Evolutionary conservation across 192 early-diverging fungal genomes (phyloP).

Genomic region (Neocallimastix lanati): DNA sequence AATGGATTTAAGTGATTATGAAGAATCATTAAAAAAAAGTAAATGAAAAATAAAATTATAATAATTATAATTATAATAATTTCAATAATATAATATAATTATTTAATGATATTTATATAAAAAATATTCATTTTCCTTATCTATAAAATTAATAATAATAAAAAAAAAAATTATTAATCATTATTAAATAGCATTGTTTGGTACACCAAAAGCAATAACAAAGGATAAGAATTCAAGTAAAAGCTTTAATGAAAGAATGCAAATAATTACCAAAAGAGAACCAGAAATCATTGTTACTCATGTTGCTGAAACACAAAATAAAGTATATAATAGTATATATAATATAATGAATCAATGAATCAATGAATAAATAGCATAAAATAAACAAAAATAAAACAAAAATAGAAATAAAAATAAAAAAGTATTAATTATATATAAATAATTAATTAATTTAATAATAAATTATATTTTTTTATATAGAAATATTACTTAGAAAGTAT

Average conservation of each 20-base stretch:
- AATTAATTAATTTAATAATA: too few species aligned
- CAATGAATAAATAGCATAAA: too few species aligned
- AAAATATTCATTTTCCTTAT: too few species aligned
- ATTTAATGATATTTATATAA: too few species aligned
- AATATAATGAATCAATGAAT: too few species aligned
- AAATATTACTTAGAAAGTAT: conserved; percentile 76
- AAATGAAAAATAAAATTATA: background rate
- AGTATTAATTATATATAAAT: too few species aligned
- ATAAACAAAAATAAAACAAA: too few species aligned
- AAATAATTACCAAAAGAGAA: conserved; percentile 51
- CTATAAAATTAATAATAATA: too few species aligned
- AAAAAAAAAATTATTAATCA: too few species aligned
- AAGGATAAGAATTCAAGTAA: conserved; percentile 73
- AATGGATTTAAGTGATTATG: conserved; percentile 65
- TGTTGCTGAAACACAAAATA: conserved; percentile 53
- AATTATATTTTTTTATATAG: conserved; percentile 6
- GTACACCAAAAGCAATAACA: conserved; percentile 39
- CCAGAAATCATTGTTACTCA: conserved; percentile 71
- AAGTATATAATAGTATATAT: conserved; percentile 25
- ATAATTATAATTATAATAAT: too few species aligned
- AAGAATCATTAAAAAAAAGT: conserved; percentile 57
- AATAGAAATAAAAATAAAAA: too few species aligned
- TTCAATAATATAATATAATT: too few species aligned
- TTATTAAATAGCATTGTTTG: conserved; percentile 39
- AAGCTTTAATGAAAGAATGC: conserved; percentile 63